phyloP scores from a whole-genome alignment of 179 eudicot species.

The Heliamphora pulchella region DNA sequence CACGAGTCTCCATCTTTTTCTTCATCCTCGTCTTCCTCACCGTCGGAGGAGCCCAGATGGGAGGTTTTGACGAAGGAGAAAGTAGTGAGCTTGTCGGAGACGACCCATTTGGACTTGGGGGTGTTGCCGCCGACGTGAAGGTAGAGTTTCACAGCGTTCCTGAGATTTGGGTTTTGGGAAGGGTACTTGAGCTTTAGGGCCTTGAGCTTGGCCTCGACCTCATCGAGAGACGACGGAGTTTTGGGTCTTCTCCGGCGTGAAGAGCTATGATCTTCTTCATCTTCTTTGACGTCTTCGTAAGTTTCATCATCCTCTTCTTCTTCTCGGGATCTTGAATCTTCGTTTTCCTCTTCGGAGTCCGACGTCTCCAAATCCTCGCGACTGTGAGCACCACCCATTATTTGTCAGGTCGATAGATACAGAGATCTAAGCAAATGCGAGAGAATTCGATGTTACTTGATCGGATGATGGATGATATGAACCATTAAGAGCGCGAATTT shows the following conservation, averaged over 20 bases:
- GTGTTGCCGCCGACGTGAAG: slow-evolving; percentile 67
- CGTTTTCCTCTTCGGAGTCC: slow-evolving; percentile 57
- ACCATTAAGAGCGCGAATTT: slow-evolving; percentile 13
- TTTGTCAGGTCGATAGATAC: neutral
- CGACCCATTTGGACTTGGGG: slow-evolving; percentile 65
- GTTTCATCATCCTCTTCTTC: slow-evolving; percentile 25
- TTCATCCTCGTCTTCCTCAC: slow-evolving; percentile 27
- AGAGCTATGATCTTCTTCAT: slow-evolving; percentile 15
- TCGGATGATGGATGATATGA: neutral
- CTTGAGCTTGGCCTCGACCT: slow-evolving; percentile 56
- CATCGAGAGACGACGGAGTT: slow-evolving; percentile 46
- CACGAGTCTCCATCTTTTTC: slow-evolving; percentile 19
- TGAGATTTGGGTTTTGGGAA: slow-evolving; percentile 21
- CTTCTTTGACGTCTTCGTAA: slow-evolving; percentile 28
- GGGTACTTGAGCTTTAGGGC: slow-evolving; percentile 69
- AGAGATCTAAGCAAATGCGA: neutral
- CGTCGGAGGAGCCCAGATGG: slow-evolving; percentile 20
- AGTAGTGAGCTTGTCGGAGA: slow-evolving; percentile 42
- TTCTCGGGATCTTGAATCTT: slow-evolving; percentile 20
- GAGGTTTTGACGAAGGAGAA: slow-evolving; percentile 42
- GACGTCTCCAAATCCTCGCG: slow-evolving; percentile 53
- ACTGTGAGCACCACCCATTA: slow-evolving; percentile 70
- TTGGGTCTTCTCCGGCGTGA: slow-evolving; percentile 24
- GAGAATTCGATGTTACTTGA: neutral
- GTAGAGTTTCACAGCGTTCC: slow-evolving; percentile 57